A percentile compares a stretch with the other conserved stretches of the same genome.
Conservation (phyloP, 805 yeast genomes). For the Yamadazyma nakazawae region DNA sequence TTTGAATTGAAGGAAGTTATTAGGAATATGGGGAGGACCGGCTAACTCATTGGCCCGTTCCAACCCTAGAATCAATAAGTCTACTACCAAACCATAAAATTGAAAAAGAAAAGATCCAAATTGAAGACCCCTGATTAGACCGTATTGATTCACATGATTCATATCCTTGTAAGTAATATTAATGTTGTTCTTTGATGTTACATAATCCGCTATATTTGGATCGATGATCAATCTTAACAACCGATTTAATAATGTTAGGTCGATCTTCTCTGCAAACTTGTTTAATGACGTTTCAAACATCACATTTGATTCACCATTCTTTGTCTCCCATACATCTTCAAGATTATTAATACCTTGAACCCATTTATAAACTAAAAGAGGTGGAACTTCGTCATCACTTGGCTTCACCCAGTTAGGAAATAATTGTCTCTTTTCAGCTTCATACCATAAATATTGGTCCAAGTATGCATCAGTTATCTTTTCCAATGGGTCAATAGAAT, state of each 20-base stretch:
- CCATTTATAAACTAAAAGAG: slow-evolving; percentile 89
- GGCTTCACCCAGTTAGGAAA: slow-evolving; percentile 98
- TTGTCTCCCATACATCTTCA: slow-evolving; percentile 72
- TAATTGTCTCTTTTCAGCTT: slow-evolving; percentile 78
- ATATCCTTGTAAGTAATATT: slow-evolving; percentile 84
- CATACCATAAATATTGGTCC: slow-evolving; percentile 96
- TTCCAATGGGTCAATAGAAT: slow-evolving; percentile 85
- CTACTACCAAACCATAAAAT: slow-evolving; percentile 83
- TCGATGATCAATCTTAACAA: slow-evolving; percentile 78
- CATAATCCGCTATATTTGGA: slow-evolving; percentile 89
- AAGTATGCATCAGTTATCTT: slow-evolving; percentile 94
- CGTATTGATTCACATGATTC: slow-evolving; percentile 89
- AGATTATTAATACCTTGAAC: slow-evolving; percentile 85
- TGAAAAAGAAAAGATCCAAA: slow-evolving; percentile 88
- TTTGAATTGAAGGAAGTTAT: slow-evolving; percentile 72
- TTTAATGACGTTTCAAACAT: slow-evolving; percentile 73
- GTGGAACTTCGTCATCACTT: slow-evolving; percentile 90
- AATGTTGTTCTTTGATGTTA: slow-evolving; percentile 86
- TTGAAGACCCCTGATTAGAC: slow-evolving; percentile 83
- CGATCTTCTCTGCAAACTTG: slow-evolving; percentile 80
- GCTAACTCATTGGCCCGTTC: slow-evolving; percentile 88
- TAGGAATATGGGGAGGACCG: slow-evolving; percentile 68
- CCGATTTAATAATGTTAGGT: slow-evolving; percentile 81
- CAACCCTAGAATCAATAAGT: slow-evolving; percentile 75
- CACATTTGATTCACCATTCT: slow-evolving; percentile 74